These are phyloP conservation scores for Mycocentrospora acerina DNA, from an alignment of 2,329 filamentous ascomycete species.

Conservation along the genomic window DNA sequence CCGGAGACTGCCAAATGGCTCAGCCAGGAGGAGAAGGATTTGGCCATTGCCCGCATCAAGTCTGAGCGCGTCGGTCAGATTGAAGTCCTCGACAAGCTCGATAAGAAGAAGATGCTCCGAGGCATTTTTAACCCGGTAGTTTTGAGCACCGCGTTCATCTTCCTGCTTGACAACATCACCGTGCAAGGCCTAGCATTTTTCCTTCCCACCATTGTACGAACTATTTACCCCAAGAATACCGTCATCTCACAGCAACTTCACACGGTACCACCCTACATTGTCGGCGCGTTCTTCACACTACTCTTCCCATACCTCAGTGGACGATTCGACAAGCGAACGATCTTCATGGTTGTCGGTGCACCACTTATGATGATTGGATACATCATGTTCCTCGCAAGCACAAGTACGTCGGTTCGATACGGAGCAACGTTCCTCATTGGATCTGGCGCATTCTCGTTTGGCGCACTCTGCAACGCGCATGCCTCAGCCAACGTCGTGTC, in stretches of 20 bases:
- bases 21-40: conserved; percentile 63
- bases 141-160: conserved; percentile 58
- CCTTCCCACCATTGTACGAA: conserved; percentile 67
- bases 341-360: conserved; percentile 62
- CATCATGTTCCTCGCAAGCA: conserved; percentile 65
- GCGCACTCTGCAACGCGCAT: conserved; percentile 66
- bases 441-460: conserved; percentile 63
- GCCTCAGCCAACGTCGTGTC: conserved; percentile 70
- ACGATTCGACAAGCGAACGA: conserved; percentile 59
- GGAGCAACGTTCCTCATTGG: conserved; percentile 71
- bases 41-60: conserved; percentile 68
- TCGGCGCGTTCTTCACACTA: conserved; percentile 68
- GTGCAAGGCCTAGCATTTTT: conserved; percentile 73
- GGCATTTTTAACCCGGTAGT: conserved; percentile 68
- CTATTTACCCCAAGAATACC: conserved; percentile 62
- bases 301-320: conserved; percentile 63
- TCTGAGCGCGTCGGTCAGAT: conserved; percentile 66
- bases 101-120: conserved; percentile 58
- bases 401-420: conserved; percentile 57
- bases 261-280: conserved; percentile 70
- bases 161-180: conserved; percentile 68
- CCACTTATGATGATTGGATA: conserved; percentile 70
- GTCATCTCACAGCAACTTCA: conserved; percentile 67
- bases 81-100: conserved; percentile 64
- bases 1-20: conserved; percentile 70